Percentiles rank a stretch among this genome's conserved stretches.
Conservation (phyloP, 495 filamentous ascomycete species). For the Penicillium bovifimosum region DNA sequence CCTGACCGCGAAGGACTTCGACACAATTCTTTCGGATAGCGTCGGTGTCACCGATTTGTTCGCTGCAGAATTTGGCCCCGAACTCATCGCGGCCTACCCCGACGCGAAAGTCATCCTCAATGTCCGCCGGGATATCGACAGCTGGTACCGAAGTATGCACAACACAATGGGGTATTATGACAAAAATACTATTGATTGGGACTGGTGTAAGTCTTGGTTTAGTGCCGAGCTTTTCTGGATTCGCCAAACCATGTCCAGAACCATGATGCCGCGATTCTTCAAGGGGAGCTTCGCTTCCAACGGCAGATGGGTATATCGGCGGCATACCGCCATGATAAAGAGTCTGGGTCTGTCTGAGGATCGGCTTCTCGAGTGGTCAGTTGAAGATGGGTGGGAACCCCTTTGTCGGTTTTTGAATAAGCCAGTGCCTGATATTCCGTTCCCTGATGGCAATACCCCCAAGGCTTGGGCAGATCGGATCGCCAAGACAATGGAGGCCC, state of each 20-base stretch:
- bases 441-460: constrained; percentile 11
- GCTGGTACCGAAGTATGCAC: constrained; percentile 31
- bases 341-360: constrained; percentile 25
- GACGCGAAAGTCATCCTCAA: constrained; percentile 55
- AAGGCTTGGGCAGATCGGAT: background rate
- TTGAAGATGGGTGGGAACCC: constrained; percentile 43
- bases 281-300: constrained; percentile 5
- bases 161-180: constrained; percentile 10
- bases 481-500: background rate
- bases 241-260: constrained; percentile 8
- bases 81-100: constrained; percentile 53
- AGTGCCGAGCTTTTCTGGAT: constrained; percentile 15
- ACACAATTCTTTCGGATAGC: constrained; percentile 38
- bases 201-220: constrained; percentile 14
- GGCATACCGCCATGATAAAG: constrained; percentile 9
- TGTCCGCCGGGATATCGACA: constrained; percentile 37
- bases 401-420: constrained; percentile 27
- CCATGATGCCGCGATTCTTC: constrained; percentile 12
- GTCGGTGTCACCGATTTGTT: constrained; percentile 52
- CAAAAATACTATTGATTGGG: constrained; percentile 5
- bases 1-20: constrained; percentile 37
- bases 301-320: constrained; percentile 11
- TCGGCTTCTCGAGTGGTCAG: constrained; percentile 35
- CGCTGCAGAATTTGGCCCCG: constrained; percentile 49
- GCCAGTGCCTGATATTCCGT: background rate